Percentiles rank a stretch among this genome's conserved stretches.
Conservation (phyloP, 192 early-diverging fungal species). For the Coemansia sp. region DNA sequence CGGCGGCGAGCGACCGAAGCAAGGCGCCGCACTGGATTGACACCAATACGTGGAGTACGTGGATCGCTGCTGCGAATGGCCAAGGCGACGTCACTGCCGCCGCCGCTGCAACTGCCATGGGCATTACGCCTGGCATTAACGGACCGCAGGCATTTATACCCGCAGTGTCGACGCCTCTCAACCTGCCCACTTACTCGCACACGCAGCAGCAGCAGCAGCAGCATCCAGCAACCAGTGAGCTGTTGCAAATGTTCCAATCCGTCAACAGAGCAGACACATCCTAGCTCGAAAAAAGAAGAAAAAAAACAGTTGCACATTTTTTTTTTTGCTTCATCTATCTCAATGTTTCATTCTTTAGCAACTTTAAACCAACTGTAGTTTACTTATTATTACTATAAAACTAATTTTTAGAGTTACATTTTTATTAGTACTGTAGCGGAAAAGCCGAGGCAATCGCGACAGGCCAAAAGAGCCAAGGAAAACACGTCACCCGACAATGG, state of each 20-base stretch:
- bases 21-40: conserved; percentile 56
- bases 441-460: too few relatives aligned
- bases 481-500: too few relatives aligned
- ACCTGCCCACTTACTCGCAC: conserved; percentile 10
- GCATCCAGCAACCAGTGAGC: conserved; percentile 32
- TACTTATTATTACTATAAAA: neutral
- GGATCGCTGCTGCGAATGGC: conserved; percentile 55
- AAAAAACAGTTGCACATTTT: neutral
- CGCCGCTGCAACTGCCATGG: conserved; percentile 52
- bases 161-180: neutral
- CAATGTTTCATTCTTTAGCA: neutral
- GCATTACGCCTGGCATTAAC: conserved; percentile 46
- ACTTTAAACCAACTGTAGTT: too few relatives aligned
- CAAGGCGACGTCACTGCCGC: conserved; percentile 26
- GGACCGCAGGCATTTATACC: conserved; percentile 40
- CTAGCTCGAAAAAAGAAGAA: neutral
- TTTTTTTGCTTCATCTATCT: neutral
- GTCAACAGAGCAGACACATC: conserved; percentile 19
- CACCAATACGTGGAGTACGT: conserved; percentile 34
- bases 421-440: too few relatives aligned
- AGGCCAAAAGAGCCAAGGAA: too few relatives aligned
- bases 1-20: conserved; percentile 8
- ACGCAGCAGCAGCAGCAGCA: too few relatives aligned
- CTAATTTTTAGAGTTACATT: neutral
- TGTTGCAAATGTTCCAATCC: conserved; percentile 48